Percentiles rank a stretch among this genome's conserved stretches.
phyloP scores from a whole-genome alignment of 2,329 filamentous ascomycete species.

The Sporothrix globosa region DNA sequence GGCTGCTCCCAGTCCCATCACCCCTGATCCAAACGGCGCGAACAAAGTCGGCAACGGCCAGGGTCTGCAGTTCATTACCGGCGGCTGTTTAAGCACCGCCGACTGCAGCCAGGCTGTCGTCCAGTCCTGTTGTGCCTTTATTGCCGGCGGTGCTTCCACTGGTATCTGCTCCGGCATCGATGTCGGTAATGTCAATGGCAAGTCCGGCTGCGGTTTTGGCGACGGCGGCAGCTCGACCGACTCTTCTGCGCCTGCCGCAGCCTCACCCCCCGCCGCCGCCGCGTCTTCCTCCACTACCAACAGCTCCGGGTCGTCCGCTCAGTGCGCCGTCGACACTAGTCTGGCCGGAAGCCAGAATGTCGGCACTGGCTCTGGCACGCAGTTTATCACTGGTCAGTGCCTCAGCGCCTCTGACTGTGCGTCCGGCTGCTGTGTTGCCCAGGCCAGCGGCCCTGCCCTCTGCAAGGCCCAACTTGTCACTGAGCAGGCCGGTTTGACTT shows the following conservation, averaged over 20 bases:
- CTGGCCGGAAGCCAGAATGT: constrained; percentile 44
- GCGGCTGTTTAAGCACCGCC: constrained; percentile 39
- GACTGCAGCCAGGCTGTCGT: constrained; percentile 39
- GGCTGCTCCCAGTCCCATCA: constrained; percentile 36
- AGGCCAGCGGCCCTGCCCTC: constrained; percentile 33
- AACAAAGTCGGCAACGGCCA: constrained; percentile 40
- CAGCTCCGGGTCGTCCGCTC: neutral
- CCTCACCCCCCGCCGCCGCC: neutral
- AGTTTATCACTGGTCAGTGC: constrained; percentile 43
- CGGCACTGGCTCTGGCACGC: constrained; percentile 38
- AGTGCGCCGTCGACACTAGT: constrained; percentile 40
- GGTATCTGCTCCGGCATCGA: constrained; percentile 37
- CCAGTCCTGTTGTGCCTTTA: constrained; percentile 34
- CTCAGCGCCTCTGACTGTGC: constrained; percentile 40
- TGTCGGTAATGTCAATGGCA: constrained; percentile 37
- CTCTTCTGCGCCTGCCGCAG: neutral
- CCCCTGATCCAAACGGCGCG: constrained; percentile 36
- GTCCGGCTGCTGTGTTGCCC: constrained; percentile 40
- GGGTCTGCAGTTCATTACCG: constrained; percentile 42
- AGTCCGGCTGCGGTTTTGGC: constrained; percentile 36
- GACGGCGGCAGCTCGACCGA: constrained; percentile 27
- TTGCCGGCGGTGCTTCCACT: constrained; percentile 32
- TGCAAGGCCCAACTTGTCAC: constrained; percentile 35
- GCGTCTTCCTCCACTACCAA: neutral
- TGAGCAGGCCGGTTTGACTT: constrained; percentile 32